These are phyloP conservation scores for Pythium rhizo-oryzae DNA, from an alignment of 352 stramenopile genomes.

Conservation along the genomic window DNA sequence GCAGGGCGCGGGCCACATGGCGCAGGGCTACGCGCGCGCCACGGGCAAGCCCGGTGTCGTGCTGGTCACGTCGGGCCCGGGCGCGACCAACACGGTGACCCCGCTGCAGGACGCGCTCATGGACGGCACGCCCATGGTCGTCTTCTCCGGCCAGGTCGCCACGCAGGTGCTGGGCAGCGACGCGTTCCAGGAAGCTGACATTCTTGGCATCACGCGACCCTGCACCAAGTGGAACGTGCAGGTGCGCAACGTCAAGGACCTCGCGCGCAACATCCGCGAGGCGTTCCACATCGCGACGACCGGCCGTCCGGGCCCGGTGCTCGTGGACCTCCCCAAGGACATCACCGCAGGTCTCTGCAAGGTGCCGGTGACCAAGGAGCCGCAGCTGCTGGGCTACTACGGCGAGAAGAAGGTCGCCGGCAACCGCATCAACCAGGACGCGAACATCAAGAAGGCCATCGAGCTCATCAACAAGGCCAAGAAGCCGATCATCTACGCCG, in stretches of 20 bases:
- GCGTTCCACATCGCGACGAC: conserved; percentile 96
- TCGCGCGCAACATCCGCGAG: conserved; percentile 95
- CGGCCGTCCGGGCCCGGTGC: conserved; percentile 92
- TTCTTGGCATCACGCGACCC: conserved; percentile 85
- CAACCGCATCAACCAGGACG: conserved; percentile 82
- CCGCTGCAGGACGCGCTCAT: conserved; percentile 94
- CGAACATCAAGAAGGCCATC: conserved; percentile 66
- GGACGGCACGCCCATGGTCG: conserved; percentile 94
- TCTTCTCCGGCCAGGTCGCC: conserved; percentile 94
- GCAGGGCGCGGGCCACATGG: conserved; percentile 86
- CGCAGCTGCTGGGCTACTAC: conserved; percentile 86
- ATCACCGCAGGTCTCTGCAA: conserved; percentile 87
- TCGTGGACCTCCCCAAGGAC: conserved; percentile 97
- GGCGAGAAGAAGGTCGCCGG: conserved; percentile 80
- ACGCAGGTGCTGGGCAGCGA: conserved; percentile 91
- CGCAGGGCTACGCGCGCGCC: conserved; percentile 81
- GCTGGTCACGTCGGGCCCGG: conserved; percentile 93
- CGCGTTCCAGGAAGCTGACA: conserved; percentile 92
- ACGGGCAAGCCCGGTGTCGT: conserved; percentile 91
- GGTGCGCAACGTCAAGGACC: conserved; percentile 94
- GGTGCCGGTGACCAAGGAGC: conserved; percentile 66
- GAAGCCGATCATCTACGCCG: conserved; percentile 96
- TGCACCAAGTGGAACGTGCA: conserved; percentile 98
- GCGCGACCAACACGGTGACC: conserved; percentile 94
- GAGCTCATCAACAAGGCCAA: conserved; percentile 94